Base-by-base conservation (phyloP, 495 filamentous ascomycete species). In the Xylaria cubensis region DNA sequence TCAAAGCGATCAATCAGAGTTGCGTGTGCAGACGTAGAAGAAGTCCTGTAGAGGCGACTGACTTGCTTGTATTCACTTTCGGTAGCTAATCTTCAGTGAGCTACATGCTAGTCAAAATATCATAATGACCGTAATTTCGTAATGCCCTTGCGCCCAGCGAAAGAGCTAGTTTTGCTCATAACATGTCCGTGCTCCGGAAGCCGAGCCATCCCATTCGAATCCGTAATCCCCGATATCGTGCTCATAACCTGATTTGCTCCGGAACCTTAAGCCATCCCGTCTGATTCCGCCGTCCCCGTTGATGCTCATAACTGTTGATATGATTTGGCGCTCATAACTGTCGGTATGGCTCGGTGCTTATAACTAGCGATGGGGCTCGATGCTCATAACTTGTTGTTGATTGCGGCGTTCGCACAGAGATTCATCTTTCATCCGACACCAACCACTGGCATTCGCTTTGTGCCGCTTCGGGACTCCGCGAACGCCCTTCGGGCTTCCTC, bases 321-420 rank as follows among this genome's bases (percentile, higher is more conserved):
- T 15, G 21, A 34, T 66, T 13, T 19, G 39, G 17, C 50, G 69
- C 59, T 70, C 67, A 70, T 48, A 69, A 69, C 46, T 72, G 48
- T 50, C 50, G n/a, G 24, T 46, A 39, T 15, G 21, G 46, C 59
- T 13, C 26, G 39, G 17, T 59, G 69, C 59, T 63, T 58, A 70
- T 48, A 69, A 69, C 21, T 72, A 24, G 39, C 50, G n/a, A 34
- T 46, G 50, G 7, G 21, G 46, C 59, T 13, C 26, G 39, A 24
- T 66, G 69, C 69, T 72, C 62, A 72, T 72, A 72, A 72, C 70
- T 64, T 26, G 21, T 72, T 56, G 29, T 58, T 21, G 48, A 12
- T 67, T 21, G 51, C 7, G 51, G 4, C n/a, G 15, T 24, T n/a
- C 50, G 32, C 50, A 10, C 48, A 12, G 63, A 5, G 41, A 12